Conservation (phyloP, 352 stramenopile species). For the Thalassiosira mediterranea region DNA sequence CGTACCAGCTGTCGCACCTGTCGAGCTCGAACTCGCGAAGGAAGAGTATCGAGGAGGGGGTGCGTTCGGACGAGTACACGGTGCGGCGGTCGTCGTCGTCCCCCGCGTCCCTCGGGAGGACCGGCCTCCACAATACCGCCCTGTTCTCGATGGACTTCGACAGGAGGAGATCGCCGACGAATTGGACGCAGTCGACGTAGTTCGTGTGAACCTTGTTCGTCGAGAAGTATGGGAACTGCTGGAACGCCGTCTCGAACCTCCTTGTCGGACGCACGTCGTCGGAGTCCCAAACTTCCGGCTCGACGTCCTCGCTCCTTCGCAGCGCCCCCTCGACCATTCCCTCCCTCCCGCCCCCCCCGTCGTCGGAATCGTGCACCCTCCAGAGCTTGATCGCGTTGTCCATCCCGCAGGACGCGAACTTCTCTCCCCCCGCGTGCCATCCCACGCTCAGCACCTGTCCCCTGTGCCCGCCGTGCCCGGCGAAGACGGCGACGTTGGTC, state of each 20-base stretch:
- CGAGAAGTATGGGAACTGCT: slow-evolving; percentile 91
- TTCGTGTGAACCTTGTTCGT: slow-evolving; percentile 91
- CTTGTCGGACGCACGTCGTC: too few species aligned
- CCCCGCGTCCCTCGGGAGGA: slow-evolving; percentile 24
- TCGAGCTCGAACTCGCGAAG: slow-evolving; percentile 61
- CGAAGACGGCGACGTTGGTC: slow-evolving; percentile 91
- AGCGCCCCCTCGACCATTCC: slow-evolving; percentile 18
- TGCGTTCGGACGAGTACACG: slow-evolving; percentile 9
- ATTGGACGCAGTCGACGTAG: slow-evolving; percentile 85
- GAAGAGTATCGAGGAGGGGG: slow-evolving; percentile 55
- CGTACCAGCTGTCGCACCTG: slow-evolving; percentile 70
- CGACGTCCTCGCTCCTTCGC: slow-evolving; percentile 61
- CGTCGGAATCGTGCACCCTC: slow-evolving; percentile 81
- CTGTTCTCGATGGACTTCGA: slow-evolving; percentile 87
- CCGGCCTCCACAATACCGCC: slow-evolving; percentile 91
- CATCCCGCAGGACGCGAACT: slow-evolving; percentile 90
- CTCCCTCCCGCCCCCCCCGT: not conserved
- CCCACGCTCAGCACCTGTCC: slow-evolving; percentile 90
- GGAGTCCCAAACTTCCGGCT: slow-evolving; percentile 66
- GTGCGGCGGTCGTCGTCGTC: slow-evolving; percentile 4
- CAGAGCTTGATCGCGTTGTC: slow-evolving; percentile 95
- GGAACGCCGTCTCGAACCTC: slow-evolving; percentile 86
- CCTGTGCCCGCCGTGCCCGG: slow-evolving; percentile 89
- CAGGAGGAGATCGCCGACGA: slow-evolving; percentile 77
- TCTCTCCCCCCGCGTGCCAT: slow-evolving; percentile 88